Percentiles rank a stretch among this genome's conserved stretches.
These are phyloP conservation scores for Fragilaria radians DNA, from an alignment of 108 stramenopile genomes.

Conservation along the genomic window DNA sequence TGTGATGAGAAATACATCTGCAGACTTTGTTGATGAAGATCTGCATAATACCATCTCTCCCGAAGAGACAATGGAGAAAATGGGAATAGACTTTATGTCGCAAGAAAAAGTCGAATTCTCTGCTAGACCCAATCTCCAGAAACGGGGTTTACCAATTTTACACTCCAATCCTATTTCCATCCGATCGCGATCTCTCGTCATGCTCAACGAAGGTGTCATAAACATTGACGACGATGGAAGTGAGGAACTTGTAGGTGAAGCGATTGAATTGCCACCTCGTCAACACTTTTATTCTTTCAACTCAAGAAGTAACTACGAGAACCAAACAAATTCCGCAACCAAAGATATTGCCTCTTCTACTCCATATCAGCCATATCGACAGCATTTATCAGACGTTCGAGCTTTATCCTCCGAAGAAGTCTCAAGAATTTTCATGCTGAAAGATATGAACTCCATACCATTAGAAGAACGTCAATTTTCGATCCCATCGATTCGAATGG, in stretches of 20 bases:
- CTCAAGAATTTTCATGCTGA: neutral
- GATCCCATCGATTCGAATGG: conserved; percentile 19
- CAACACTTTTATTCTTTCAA: conserved; percentile 1
- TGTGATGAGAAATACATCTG: neutral
- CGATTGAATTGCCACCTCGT: neutral
- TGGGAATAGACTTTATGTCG: neutral
- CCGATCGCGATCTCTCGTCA: neutral
- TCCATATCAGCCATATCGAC: conserved; percentile 5
- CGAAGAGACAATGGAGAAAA: neutral
- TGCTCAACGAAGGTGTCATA: neutral
- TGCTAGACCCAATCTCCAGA: neutral
- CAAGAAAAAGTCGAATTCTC: neutral
- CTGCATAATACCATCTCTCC: neutral
- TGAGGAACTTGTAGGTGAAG: neutral
- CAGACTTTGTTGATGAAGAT: neutral
- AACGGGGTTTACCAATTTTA: neutral
- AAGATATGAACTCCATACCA: conserved; percentile 8
- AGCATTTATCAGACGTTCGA: conserved; percentile 1
- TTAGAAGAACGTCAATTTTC: conserved; percentile 13
- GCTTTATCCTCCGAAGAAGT: neutral
- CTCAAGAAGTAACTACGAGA: neutral
- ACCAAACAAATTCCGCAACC: neutral
- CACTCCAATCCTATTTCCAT: neutral
- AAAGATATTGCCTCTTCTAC: neutral
- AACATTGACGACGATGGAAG: neutral